These are phyloP conservation scores for Trichosanthes cucumerina DNA, from an alignment of 306 rosid genomes.

Conservation along the genomic window DNA sequence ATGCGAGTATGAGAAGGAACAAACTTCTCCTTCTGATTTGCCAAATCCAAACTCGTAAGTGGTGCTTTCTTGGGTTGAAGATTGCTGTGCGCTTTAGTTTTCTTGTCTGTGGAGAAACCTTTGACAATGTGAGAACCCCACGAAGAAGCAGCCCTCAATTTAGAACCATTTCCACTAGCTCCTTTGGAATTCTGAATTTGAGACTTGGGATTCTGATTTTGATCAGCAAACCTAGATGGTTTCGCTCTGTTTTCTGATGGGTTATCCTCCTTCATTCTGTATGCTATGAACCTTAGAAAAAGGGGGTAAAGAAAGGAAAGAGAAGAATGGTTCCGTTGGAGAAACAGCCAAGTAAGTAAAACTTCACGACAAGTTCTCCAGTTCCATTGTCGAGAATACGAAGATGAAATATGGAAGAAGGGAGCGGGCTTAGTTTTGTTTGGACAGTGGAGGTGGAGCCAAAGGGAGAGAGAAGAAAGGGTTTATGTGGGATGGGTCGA, in stretches of 20 bases:
- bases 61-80: slow-evolving; percentile 40
- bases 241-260: slow-evolving; percentile 52
- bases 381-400: neutral
- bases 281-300: neutral
- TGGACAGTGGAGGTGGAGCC: neutral
- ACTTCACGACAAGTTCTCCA: neutral
- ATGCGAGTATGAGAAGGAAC: slow-evolving; percentile 54
- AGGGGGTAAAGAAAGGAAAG: neutral
- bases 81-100: slow-evolving; percentile 29
- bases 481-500: neutral
- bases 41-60: slow-evolving; percentile 26
- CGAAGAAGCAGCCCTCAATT: slow-evolving; percentile 52
- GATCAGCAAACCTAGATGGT: slow-evolving; percentile 53
- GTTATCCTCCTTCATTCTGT: slow-evolving; percentile 75
- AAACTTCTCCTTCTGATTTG: slow-evolving; percentile 35
- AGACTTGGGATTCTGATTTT: slow-evolving; percentile 61
- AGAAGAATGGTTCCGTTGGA: neutral
- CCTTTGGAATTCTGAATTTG: slow-evolving; percentile 30
- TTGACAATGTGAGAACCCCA: slow-evolving; percentile 96
- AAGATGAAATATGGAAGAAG: neutral
- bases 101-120: slow-evolving; percentile 72
- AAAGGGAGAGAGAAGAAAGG: neutral
- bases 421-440: neutral
- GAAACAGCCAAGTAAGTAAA: neutral
- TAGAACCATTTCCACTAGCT: slow-evolving; percentile 34